Base-by-base conservation (phyloP, 345 rosid species). In the Turritis glabra region DNA sequence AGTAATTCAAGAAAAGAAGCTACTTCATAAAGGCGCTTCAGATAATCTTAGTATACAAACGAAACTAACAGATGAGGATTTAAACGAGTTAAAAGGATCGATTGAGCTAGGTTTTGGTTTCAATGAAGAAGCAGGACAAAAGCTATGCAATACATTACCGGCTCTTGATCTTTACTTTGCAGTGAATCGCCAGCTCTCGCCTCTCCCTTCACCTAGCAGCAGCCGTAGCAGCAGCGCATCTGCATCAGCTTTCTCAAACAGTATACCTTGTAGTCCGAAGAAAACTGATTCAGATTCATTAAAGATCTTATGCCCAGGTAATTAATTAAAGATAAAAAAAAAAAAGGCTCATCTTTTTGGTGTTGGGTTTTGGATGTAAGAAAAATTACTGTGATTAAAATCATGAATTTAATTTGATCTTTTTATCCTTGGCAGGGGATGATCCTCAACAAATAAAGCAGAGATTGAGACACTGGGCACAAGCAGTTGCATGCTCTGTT, bases 31-130 rank as follows among this genome's bases (percentile, higher is more conserved):
- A 14, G 71, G 58, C 4, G 85, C 77, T 15, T 54, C 76, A 0
- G 89, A 78, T 0, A 76, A 77, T 32, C 77, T 90, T 80, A 82
- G 92, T 0, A 92, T 90, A 33, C 92, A 86, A 30, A 35, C 15
- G 4, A 83, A 77, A 19, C 81, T 95, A 78, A 92, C 97, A 0
- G 97, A 92, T 59, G 97, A 88, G 54, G 97, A 95, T 62, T 60
- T 92, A 74, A 68, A 82, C 47, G 97, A 95, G 80, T 85, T 95
- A 0, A 95, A 90, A 79, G 99, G 97, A 14, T 90, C 93, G 52
- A 95, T 95, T 32, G 99, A 95, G 83, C 88, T 94, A 11, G 98
- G 98, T 17, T 95, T 95, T 32, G 99, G 97, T 46, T 92, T 95
- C 73, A 87, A 86, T 5, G 99, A 95, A 51, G 92, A 89, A 79